Conservation (phyloP, 306 rosid species). For the Psophocarpus tetragonolobus region DNA sequence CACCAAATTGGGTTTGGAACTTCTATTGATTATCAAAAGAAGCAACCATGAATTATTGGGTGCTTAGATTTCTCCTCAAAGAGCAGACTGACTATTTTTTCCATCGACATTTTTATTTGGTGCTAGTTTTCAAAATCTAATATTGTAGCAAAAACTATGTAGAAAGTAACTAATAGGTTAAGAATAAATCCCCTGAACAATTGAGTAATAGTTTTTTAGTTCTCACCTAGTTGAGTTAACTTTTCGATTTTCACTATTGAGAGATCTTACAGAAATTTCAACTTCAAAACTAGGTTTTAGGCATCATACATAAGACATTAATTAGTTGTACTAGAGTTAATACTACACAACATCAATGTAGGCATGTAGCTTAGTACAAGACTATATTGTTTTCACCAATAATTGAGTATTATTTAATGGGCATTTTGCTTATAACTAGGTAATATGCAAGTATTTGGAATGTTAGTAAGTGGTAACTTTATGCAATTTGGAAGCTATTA, state of each 20-base stretch:
- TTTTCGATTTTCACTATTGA: background rate
- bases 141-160: conserved; percentile 21
- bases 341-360: background rate
- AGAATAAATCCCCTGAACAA: conserved; percentile 8
- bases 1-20: conserved; percentile 36
- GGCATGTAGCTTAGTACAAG: too few species aligned
- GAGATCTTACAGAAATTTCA: background rate
- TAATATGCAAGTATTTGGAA: too few species aligned
- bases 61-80: conserved; percentile 8
- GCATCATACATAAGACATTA: background rate
- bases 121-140: conserved; percentile 18
- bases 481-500: too few species aligned
- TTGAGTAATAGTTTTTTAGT: background rate
- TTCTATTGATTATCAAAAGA: conserved; percentile 33
- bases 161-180: background rate
- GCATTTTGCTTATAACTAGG: background rate
- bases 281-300: background rate
- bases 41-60: conserved; percentile 24
- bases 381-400: too few species aligned
- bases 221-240: background rate
- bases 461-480: too few species aligned
- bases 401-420: background rate
- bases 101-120: background rate
- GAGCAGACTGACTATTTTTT: background rate
- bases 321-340: too few species aligned